A percentile compares a stretch with the other conserved stretches of the same genome.
phyloP scores from a whole-genome alignment of 495 filamentous ascomycete genomes.

The Polyplosphaeria fusca region DNA sequence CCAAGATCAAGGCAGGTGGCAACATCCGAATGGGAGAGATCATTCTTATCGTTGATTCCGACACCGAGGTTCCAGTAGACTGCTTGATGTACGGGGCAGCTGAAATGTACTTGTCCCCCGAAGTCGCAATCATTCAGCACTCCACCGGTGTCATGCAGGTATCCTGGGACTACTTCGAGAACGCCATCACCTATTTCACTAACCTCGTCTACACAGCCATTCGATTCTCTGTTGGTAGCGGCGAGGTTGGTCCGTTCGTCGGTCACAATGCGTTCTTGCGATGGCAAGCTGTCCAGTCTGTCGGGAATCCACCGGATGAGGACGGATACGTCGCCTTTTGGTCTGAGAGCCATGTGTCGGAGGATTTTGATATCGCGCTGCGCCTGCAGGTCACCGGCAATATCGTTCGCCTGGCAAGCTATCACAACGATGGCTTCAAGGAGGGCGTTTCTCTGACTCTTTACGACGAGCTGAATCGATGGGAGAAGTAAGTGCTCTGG shows the following conservation, averaged over 20 bases:
- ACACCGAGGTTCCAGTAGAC: slow-evolving; percentile 39
- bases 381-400: slow-evolving; percentile 67
- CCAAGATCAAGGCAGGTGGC: slow-evolving; percentile 68
- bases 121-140: slow-evolving; percentile 46
- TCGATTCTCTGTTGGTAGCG: slow-evolving; percentile 67
- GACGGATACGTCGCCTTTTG: slow-evolving; percentile 72
- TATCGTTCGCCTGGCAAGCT: slow-evolving; percentile 68
- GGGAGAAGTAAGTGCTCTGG: slow-evolving; percentile 58
- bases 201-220: slow-evolving; percentile 75
- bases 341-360: slow-evolving; percentile 75
- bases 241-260: slow-evolving; percentile 64
- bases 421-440: slow-evolving; percentile 72
- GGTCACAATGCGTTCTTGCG: slow-evolving; percentile 39
- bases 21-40: slow-evolving; percentile 55
- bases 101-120: slow-evolving; percentile 43
- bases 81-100: slow-evolving; percentile 42
- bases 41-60: slow-evolving; percentile 36
- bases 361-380: slow-evolving; percentile 78
- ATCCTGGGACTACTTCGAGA: slow-evolving; percentile 41
- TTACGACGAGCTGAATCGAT: slow-evolving; percentile 72
- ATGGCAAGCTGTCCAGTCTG: slow-evolving; percentile 33
- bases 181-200: slow-evolving; percentile 71
- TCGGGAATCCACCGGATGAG: slow-evolving; percentile 53
- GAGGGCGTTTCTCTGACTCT: slow-evolving; percentile 75
- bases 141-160: slow-evolving; percentile 45